phyloP scores from a whole-genome alignment of 2,329 filamentous ascomycete species.

The Calonectria crousiana region DNA sequence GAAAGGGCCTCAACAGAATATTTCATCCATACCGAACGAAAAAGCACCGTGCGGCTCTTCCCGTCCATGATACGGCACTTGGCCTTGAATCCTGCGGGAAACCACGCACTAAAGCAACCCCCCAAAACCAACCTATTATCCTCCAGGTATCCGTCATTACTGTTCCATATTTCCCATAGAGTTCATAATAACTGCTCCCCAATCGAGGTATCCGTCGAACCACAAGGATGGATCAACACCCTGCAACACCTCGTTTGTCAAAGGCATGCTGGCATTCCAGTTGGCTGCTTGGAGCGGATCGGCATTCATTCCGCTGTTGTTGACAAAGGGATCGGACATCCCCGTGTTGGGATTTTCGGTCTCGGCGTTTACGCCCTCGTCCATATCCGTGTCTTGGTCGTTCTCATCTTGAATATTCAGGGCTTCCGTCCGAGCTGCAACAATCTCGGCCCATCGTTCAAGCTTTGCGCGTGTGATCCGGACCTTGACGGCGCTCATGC shows the following conservation, averaged over 20 bases:
- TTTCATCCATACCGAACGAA: background rate
- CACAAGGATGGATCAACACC: constrained; percentile 50
- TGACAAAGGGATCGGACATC: constrained; percentile 18
- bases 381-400: constrained; percentile 35
- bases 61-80: background rate
- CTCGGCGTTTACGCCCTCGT: background rate
- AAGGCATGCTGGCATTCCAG: constrained; percentile 43
- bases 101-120: background rate
- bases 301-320: constrained; percentile 35
- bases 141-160: constrained; percentile 11
- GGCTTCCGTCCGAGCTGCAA: constrained; percentile 51
- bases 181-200: constrained; percentile 49
- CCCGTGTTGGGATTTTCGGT: background rate
- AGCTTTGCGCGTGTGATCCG: constrained; percentile 60
- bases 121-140: background rate
- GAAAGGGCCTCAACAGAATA: background rate
- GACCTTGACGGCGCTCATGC: constrained; percentile 61
- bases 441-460: constrained; percentile 60
- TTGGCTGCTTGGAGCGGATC: constrained; percentile 43
- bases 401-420: constrained; percentile 36
- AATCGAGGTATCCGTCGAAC: constrained; percentile 52
- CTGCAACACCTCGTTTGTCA: constrained; percentile 48
- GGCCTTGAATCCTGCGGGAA: background rate
- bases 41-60: background rate
- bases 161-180: constrained; percentile 44